phyloP scores from a whole-genome alignment of 495 filamentous ascomycete genomes.

The Aspergillus cristatus region DNA sequence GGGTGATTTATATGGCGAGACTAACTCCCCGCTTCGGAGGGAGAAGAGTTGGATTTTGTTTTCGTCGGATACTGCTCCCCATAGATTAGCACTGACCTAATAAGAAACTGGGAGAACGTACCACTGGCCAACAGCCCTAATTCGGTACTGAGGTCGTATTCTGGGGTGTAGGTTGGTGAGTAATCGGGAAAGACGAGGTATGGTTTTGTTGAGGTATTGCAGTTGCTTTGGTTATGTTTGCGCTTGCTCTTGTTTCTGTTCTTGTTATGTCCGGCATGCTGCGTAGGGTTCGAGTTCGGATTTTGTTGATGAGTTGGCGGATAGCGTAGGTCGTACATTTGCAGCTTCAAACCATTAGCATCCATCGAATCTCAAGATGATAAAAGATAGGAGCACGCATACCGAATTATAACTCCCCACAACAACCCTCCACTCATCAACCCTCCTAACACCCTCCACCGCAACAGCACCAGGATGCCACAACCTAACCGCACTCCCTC shows the following conservation, averaged over 20 bases:
- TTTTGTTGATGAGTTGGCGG: constrained; percentile 20
- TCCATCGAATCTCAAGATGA: not conserved
- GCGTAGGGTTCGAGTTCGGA: too few species aligned
- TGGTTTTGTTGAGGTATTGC: constrained; percentile 22
- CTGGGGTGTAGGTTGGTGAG: constrained; percentile 14
- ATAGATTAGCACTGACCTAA: not conserved
- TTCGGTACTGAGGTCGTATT: constrained; percentile 30
- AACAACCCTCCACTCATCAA: constrained; percentile 29
- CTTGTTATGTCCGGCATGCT: too few species aligned
- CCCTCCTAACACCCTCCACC: constrained; percentile 28
- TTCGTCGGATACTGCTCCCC: constrained; percentile 20
- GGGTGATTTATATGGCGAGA: constrained; percentile 17
- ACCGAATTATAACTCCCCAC: constrained; percentile 29
- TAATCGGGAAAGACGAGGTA: constrained; percentile 30
- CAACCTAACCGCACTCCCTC: constrained; percentile 22
- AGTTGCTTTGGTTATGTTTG: not conserved
- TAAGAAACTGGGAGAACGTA: constrained; percentile 15
- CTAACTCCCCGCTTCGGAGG: constrained; percentile 23
- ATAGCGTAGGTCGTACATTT: constrained; percentile 40
- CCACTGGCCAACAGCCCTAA: constrained; percentile 31
- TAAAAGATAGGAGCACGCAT: constrained; percentile 5
- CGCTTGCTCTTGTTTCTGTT: too few species aligned
- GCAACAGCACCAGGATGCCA: constrained; percentile 26
- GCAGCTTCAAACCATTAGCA: constrained; percentile 18
- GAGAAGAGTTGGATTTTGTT: constrained; percentile 32